Percentiles rank a stretch among this genome's conserved stretches.
Evolutionary conservation across 768 basidiomycete species (phyloP).

Genomic region (Mycena metata): DNA sequence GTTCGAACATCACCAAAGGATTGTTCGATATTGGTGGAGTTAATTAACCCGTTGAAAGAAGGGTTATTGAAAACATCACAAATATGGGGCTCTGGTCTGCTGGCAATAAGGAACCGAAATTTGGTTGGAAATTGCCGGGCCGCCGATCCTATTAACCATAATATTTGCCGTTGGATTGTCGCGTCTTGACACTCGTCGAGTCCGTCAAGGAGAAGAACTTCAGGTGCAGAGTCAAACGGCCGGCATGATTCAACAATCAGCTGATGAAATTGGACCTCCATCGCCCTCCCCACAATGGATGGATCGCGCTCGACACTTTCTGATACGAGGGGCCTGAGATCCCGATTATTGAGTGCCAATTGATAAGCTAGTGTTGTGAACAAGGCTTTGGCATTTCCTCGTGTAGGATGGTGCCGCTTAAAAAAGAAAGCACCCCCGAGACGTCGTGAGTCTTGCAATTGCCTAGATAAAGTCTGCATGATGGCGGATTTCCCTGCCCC

Average conservation of each 20-base stretch:
- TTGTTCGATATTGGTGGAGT: too few relatives aligned
- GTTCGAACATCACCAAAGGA: too few relatives aligned
- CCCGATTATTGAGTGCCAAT: not conserved
- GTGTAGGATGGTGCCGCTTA: not conserved
- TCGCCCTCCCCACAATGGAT: not conserved
- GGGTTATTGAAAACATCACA: not conserved
- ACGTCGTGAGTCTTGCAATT: not conserved
- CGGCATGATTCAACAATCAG: not conserved
- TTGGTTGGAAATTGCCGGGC: not conserved
- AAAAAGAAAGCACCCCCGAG: not conserved
- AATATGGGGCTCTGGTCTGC: not conserved
- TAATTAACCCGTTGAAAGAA: not conserved
- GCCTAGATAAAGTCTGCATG: not conserved
- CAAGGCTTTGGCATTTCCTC: not conserved
- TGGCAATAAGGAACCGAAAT: not conserved
- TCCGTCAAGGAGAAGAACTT: not conserved
- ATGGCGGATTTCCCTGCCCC: constrained; percentile 12
- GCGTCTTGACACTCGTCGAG: not conserved
- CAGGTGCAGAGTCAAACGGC: not conserved
- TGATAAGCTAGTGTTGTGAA: not conserved
- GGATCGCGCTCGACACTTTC: not conserved
- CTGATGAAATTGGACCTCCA: not conserved
- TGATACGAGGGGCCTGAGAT: not conserved
- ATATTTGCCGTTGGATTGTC: not conserved
- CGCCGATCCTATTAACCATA: not conserved